phyloP scores from a whole-genome alignment of 768 basidiomycete species.

The Tulasnella sp. region DNA sequence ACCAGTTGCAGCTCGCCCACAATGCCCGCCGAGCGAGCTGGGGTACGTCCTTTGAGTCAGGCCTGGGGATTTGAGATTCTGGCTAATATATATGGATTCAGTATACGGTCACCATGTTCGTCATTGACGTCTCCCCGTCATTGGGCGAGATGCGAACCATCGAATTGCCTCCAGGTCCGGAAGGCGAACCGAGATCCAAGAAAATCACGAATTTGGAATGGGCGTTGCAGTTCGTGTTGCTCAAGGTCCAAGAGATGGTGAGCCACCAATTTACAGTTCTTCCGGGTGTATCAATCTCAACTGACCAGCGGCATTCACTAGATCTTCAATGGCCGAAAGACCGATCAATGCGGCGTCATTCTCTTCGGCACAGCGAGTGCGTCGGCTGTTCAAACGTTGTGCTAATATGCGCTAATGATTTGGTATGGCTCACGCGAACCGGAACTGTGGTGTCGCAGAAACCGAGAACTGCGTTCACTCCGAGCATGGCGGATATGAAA shows the following conservation, averaged over 20 bases:
- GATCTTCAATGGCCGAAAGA: conserved; percentile 89
- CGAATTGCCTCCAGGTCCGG: conserved; percentile 41
- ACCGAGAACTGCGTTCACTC: conserved; percentile 56
- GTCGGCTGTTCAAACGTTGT: conserved; percentile 23
- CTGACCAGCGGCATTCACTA: conserved; percentile 26
- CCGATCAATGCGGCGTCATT: conserved; percentile 86
- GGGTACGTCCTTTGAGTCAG: conserved; percentile 38
- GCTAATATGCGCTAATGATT: too few relatives aligned
- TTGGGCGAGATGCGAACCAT: conserved; percentile 62
- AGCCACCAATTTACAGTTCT: not conserved
- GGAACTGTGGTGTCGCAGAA: conserved; percentile 29
- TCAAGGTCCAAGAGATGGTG: conserved; percentile 89
- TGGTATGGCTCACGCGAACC: not conserved
- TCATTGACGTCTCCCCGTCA: conserved; percentile 77
- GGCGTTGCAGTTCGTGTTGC: conserved; percentile 75
- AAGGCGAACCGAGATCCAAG: conserved; percentile 40
- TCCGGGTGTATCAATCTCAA: not conserved
- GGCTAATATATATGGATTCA: conserved; percentile 24
- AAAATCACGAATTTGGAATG: conserved; percentile 73
- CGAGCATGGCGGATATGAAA: conserved; percentile 58
- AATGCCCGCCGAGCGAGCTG: conserved; percentile 73
- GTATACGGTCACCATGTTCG: conserved; percentile 83
- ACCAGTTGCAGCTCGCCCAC: not conserved
- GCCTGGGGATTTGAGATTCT: not conserved
- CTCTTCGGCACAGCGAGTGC: conserved; percentile 73